Evolutionary conservation across 768 basidiomycete genomes (phyloP).

Genomic region (Tulasnella sp.): DNA sequence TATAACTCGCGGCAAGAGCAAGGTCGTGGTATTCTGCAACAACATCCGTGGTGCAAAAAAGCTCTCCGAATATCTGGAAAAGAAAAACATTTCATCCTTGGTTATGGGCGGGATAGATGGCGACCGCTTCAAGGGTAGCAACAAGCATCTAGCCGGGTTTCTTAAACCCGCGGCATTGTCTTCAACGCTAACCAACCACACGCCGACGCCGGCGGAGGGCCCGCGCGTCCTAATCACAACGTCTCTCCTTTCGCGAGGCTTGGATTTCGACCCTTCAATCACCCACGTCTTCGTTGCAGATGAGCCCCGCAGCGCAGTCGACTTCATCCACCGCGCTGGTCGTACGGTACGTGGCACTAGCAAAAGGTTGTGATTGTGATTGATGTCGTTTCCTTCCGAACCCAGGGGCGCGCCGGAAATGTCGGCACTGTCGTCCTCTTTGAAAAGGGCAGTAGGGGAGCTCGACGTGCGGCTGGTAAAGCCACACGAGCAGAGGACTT

Average conservation of each 20-base stretch:
- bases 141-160: constrained; percentile 68
- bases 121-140: constrained; percentile 50
- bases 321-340: constrained; percentile 87
- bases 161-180: constrained; percentile 28
- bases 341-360: constrained; percentile 48
- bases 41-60: constrained; percentile 53
- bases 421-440: constrained; percentile 64
- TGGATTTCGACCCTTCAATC: constrained; percentile 72
- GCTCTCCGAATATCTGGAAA: constrained; percentile 43
- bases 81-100: constrained; percentile 46
- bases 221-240: constrained; percentile 53
- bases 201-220: not conserved
- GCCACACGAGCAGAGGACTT: not conserved
- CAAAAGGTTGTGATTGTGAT: constrained; percentile 24
- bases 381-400: not conserved
- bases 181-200: not conserved
- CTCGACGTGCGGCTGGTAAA: not conserved
- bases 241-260: constrained; percentile 76
- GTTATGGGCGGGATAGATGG: constrained; percentile 44
- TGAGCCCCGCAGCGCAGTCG: constrained; percentile 77
- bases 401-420: constrained; percentile 30
- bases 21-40: constrained; percentile 71
- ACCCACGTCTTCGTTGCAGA: constrained; percentile 79
- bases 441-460: constrained; percentile 35
- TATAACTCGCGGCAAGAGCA: constrained; percentile 8